phyloP scores from a whole-genome alignment of 2,329 filamentous ascomycete genomes.

The Celoporthe dispersa region DNA sequence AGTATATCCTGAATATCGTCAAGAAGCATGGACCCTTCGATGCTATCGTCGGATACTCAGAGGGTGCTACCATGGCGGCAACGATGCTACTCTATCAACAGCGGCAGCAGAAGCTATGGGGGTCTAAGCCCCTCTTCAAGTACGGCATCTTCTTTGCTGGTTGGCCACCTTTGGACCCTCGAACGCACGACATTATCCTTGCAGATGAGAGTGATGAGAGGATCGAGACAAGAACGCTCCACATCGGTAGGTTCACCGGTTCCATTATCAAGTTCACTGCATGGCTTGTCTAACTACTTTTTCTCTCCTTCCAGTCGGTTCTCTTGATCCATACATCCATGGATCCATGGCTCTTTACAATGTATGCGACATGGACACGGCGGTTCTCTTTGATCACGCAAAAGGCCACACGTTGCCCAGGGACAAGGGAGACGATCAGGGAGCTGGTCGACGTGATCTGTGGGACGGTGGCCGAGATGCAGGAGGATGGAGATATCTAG shows the following conservation, averaged over 20 bases:
- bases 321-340: constrained; percentile 63
- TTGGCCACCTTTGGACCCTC: constrained; percentile 56
- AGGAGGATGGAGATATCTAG: constrained; percentile 19
- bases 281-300: neutral
- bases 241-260: constrained; percentile 47
- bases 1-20: constrained; percentile 39
- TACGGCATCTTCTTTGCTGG: constrained; percentile 57
- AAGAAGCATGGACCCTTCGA: constrained; percentile 43
- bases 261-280: neutral
- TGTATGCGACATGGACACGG: constrained; percentile 62
- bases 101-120: constrained; percentile 38
- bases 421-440: constrained; percentile 51
- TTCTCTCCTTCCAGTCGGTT: constrained; percentile 47
- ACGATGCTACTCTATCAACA: constrained; percentile 57
- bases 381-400: constrained; percentile 66
- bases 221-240: constrained; percentile 57
- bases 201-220: constrained; percentile 52
- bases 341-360: constrained; percentile 66
- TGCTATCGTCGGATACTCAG: constrained; percentile 64
- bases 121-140: constrained; percentile 44
- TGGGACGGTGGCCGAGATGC: constrained; percentile 35
- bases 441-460: constrained; percentile 52
- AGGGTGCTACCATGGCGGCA: constrained; percentile 61
- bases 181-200: constrained; percentile 49
- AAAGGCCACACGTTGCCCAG: constrained; percentile 67